Evolutionary conservation across 2,329 filamentous ascomycete species (phyloP).

Genomic region (Drechslerella stenobrocha): DNA sequence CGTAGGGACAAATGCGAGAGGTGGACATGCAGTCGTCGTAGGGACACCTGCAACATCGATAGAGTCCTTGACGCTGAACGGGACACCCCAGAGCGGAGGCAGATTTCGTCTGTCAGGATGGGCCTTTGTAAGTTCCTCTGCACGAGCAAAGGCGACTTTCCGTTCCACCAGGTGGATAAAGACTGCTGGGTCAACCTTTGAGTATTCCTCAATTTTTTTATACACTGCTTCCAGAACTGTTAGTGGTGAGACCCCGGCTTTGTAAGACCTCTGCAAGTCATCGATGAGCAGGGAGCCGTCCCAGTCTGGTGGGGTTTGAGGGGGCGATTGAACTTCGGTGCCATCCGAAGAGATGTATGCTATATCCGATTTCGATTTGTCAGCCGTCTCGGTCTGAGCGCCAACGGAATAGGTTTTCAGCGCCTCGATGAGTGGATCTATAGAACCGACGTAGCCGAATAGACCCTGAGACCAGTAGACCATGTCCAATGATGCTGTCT

Average conservation of each 20-base stretch:
- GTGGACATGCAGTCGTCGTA: constrained; percentile 62
- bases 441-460: constrained; percentile 54
- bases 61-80: constrained; percentile 64
- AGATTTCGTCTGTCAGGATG: constrained; percentile 55
- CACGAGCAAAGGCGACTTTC: constrained; percentile 55
- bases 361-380: constrained; percentile 33
- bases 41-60: constrained; percentile 61
- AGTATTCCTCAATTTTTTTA: constrained; percentile 60
- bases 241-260: constrained; percentile 57
- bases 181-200: constrained; percentile 54
- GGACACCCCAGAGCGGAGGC: constrained; percentile 62
- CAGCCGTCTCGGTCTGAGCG: not conserved
- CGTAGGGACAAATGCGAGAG: constrained; percentile 56
- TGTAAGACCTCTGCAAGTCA: constrained; percentile 58
- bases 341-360: constrained; percentile 51
- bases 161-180: constrained; percentile 56
- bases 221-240: constrained; percentile 58
- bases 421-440: constrained; percentile 39
- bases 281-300: constrained; percentile 58
- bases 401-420: constrained; percentile 22
- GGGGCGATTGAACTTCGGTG: constrained; percentile 48
- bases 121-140: constrained; percentile 54
- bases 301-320: constrained; percentile 54
- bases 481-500: constrained; percentile 56
- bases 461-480: constrained; percentile 55